Evolutionary conservation across 495 filamentous ascomycete species (phyloP), one percentile per base, ranked within the genome.

Genomic region (Neurospora cerealis): DNA sequence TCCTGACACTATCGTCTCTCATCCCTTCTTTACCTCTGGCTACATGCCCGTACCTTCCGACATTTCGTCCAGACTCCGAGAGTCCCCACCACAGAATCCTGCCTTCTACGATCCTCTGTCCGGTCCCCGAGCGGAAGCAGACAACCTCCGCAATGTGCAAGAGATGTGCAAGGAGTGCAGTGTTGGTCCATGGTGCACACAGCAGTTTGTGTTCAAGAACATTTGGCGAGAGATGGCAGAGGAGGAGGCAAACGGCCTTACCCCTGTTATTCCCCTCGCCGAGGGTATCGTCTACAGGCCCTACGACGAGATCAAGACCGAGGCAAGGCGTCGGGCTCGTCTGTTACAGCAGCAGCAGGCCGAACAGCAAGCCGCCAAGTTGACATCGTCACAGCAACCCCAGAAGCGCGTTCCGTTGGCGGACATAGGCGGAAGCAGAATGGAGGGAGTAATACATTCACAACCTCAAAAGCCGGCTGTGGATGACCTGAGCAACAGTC

Each of bases 1-100:
- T 70, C 89, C 93, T 0, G 93, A 96, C 77, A 89, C 90, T 8
- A 92, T 96, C 78, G 93, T 95, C 17, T 89, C 93, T 71, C 93
- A 96, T 79, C 83, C 87, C 15, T 97, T 96, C 80, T 96, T 97
- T 82, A 89, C 88, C 66, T 83, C 84, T 13, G 89, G 89, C 3
- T 90, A 86, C 78, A 82, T 91, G 77, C 89, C 89, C 2, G 77
- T 78, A 7, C 60, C 83, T 3, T 76, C 83, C 70, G 86, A 89
- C 60, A 88, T 89, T 32, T 85, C 83, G 11, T 80, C 80, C 32
- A 84, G 85, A 60, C 79, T 89, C 21, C 84, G 86, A 17, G 86
- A 89, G 10, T 75, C 73, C 17, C 77, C 85, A n/a, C 87, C 87
- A 0, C 80, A 84, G 7, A 81, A 75, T 28, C 69, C 82, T 9